phyloP scores from a whole-genome alignment of 1,284 basidiomycete species.

The Moesziomyces antarcticus region DNA sequence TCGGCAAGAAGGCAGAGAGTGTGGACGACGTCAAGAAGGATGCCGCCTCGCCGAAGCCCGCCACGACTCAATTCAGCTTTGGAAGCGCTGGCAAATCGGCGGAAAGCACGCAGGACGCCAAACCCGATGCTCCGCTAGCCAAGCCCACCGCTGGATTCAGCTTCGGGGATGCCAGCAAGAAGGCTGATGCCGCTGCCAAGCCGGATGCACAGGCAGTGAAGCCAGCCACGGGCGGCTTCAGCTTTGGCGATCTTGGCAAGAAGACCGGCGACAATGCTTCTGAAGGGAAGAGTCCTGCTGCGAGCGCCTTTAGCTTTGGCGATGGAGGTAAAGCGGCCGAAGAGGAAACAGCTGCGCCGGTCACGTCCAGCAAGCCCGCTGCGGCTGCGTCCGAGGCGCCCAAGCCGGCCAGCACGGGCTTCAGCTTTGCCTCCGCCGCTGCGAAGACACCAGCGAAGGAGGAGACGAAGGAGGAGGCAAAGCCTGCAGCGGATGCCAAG shows the following conservation, averaged over 20 bases:
- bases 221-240: constrained; percentile 2
- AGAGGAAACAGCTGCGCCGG: not conserved
- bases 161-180: not conserved
- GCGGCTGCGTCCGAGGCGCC: not conserved
- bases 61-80: no score
- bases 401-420: not conserved
- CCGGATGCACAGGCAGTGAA: not conserved
- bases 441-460: not conserved
- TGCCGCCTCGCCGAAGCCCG: no score
- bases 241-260: constrained; percentile 12
- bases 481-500: constrained; percentile 4
- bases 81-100: not conserved
- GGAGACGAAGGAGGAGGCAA: not conserved
- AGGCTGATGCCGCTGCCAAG: not conserved
- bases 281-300: not conserved
- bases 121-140: not conserved
- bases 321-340: not conserved
- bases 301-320: constrained; percentile 15
- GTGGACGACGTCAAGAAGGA: constrained; percentile 1
- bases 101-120: not conserved
- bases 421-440: not conserved
- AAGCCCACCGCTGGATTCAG: not conserved
- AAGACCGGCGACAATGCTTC: not conserved
- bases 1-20: constrained; percentile 3
- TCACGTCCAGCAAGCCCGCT: no score